A percentile compares a stretch with the other conserved stretches of the same genome.
Conservation (phyloP, 75 land plant genomes). For the Selaginella tamariscina region DNA sequence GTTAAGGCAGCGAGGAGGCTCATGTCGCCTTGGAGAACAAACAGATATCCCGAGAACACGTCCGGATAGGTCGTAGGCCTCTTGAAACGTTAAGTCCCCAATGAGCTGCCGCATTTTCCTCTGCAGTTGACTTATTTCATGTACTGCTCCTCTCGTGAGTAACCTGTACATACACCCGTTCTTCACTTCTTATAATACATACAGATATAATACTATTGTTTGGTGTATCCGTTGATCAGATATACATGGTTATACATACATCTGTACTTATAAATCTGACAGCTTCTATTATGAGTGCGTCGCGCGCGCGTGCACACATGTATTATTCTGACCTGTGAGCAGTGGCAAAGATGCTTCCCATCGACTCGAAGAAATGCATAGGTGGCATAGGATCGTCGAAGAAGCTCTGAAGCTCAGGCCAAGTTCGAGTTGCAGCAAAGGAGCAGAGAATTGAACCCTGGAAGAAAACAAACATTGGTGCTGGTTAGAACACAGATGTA, state of each 20-base stretch:
- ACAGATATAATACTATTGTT: no score
- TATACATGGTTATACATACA: no score
- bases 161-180: no score
- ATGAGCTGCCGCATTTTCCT: slow-evolving; percentile 63
- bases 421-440: slow-evolving; percentile 76
- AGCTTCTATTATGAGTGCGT: no score
- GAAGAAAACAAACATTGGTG: no score
- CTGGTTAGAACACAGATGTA: no score
- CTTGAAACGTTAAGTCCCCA: slow-evolving; percentile 89
- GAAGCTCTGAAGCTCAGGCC: slow-evolving; percentile 94
- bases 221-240: no score
- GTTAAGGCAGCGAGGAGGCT: slow-evolving; percentile 91
- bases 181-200: no score
- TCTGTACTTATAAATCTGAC: no score
- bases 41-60: slow-evolving; percentile 89
- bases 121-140: slow-evolving; percentile 79
- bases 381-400: slow-evolving; percentile 82
- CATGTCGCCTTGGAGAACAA: slow-evolving; percentile 90
- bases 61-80: slow-evolving; percentile 96
- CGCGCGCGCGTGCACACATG: no score
- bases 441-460: slow-evolving; percentile 89
- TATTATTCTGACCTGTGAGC: no score
- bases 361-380: slow-evolving; percentile 75
- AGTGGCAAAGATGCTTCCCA: slow-evolving; percentile 85
- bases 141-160: slow-evolving; percentile 79